phyloP scores from a whole-genome alignment of 2,329 filamentous ascomycete genomes.

The Xylariaceae sp. region DNA sequence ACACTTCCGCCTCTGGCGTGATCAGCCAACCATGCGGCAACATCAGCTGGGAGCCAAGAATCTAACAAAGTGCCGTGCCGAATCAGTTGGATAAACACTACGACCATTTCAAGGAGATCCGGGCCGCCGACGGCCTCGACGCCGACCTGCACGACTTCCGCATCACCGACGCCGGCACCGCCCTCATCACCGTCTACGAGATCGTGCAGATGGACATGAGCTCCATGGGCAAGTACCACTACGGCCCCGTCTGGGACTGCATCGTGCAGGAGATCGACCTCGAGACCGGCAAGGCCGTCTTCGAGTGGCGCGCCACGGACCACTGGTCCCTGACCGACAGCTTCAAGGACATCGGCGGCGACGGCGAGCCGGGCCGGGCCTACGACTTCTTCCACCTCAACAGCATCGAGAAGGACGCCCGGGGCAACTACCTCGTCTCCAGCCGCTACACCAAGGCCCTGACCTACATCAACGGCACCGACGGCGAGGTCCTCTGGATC shows the following conservation, averaged over 20 bases:
- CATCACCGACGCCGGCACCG: conserved; percentile 32
- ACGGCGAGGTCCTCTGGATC: conserved; percentile 45
- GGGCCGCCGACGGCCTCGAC: conserved; percentile 31
- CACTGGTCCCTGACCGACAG: conserved; percentile 19
- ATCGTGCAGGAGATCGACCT: conserved; percentile 43
- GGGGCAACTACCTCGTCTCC: conserved; percentile 40
- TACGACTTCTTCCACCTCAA: conserved; percentile 56
- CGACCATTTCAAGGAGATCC: conserved; percentile 32
- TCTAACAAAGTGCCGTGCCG: conserved; percentile 3
- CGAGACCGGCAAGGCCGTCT: conserved; percentile 37
- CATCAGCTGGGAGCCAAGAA: too few relatives aligned
- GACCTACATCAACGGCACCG: conserved; percentile 36
- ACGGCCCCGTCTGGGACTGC: conserved; percentile 37
- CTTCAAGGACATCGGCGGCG: conserved; percentile 35
- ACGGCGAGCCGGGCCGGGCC: conserved; percentile 23
- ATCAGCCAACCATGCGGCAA: too few relatives aligned
- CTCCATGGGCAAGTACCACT: conserved; percentile 26
- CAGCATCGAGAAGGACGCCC: conserved; percentile 44
- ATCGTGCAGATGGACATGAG: conserved; percentile 33
- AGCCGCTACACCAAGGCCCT: conserved; percentile 37
- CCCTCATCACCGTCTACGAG: conserved; percentile 33
- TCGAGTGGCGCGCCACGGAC: conserved; percentile 33
- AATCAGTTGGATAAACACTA: conserved; percentile 23
- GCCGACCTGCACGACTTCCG: conserved; percentile 37
- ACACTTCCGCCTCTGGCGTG: too few relatives aligned